A percentile compares a stretch with the other conserved stretches of the same genome.
These are phyloP conservation scores for Candida succiphila DNA, from an alignment of 805 yeast genomes.

Conservation along the genomic window DNA sequence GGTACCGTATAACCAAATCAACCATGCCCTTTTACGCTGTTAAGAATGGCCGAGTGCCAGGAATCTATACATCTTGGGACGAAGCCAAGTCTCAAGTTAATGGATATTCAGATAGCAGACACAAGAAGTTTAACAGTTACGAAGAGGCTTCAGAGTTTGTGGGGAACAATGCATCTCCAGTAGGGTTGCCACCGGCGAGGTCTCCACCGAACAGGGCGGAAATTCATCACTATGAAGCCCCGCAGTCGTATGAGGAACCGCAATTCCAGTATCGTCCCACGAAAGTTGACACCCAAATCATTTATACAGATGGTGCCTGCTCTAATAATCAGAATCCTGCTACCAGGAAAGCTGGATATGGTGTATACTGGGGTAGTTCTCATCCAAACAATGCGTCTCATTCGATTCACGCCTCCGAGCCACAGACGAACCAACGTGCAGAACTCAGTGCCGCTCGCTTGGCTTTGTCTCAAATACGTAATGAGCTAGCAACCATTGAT, in stretches of 20 bases:
- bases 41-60: neutral
- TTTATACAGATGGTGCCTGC: conserved; percentile 78
- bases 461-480: conserved; percentile 36
- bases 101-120: conserved; percentile 12
- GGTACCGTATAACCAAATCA: too few relatives aligned
- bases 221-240: too few relatives aligned
- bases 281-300: conserved; percentile 4
- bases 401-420: conserved; percentile 33
- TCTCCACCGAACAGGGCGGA: too few relatives aligned
- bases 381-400: conserved; percentile 47
- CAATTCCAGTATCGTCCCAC: too few relatives aligned
- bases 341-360: conserved; percentile 51
- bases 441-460: conserved; percentile 60
- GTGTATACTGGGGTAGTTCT: conserved; percentile 55
- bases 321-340: conserved; percentile 42
- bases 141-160: conserved; percentile 39
- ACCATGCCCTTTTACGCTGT: neutral
- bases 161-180: conserved; percentile 2
- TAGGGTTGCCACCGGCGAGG: neutral
- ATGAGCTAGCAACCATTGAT: conserved; percentile 17
- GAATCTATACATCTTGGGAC: neutral
- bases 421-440: conserved; percentile 72
- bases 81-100: neutral
- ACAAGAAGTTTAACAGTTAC: conserved; percentile 40
- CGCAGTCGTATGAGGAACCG: too few relatives aligned